Conservation (phyloP, 495 filamentous ascomycete species). For the Penicillium roqueforti region DNA sequence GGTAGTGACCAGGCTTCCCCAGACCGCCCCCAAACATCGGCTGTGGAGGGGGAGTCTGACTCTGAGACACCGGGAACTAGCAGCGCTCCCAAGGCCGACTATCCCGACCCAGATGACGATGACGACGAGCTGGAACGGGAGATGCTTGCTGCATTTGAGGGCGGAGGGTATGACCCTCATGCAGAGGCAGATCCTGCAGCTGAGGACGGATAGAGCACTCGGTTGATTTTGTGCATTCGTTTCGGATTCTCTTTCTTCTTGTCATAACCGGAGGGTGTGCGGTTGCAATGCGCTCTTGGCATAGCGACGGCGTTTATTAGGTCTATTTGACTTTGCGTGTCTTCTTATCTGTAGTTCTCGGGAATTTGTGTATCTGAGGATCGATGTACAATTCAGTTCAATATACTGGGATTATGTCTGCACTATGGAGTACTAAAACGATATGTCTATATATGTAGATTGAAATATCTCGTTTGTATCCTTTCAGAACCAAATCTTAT, state of each 20-base stretch:
- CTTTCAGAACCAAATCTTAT: background rate
- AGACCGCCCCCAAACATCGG: slow-evolving; percentile 50
- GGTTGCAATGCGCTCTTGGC: slow-evolving; percentile 31
- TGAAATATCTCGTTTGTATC: background rate
- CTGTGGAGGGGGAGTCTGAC: slow-evolving; percentile 45
- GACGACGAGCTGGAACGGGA: slow-evolving; percentile 65
- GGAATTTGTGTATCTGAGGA: slow-evolving; percentile 1
- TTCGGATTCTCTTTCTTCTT: slow-evolving; percentile 3
- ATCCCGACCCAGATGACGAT: slow-evolving; percentile 40
- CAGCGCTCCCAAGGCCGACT: slow-evolving; percentile 12
- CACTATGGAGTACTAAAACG: too few species aligned
- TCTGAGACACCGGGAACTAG: slow-evolving; percentile 20
- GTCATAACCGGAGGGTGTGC: slow-evolving; percentile 11
- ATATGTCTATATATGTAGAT: background rate
- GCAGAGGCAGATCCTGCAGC: slow-evolving; percentile 29
- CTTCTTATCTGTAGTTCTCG: slow-evolving; percentile 1
- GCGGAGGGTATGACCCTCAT: slow-evolving; percentile 36
- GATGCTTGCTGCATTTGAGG: slow-evolving; percentile 62
- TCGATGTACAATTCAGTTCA: background rate
- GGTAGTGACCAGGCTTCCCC: slow-evolving; percentile 24
- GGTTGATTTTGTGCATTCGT: background rate
- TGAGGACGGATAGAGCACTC: slow-evolving; percentile 24
- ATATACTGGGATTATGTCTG: background rate
- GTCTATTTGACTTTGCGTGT: slow-evolving; percentile 1
- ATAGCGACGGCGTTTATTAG: slow-evolving; percentile 43